These are phyloP conservation scores for Aspergillus terreus DNA, from an alignment of 2,329 filamentous ascomycete species.

Conservation along the genomic window DNA sequence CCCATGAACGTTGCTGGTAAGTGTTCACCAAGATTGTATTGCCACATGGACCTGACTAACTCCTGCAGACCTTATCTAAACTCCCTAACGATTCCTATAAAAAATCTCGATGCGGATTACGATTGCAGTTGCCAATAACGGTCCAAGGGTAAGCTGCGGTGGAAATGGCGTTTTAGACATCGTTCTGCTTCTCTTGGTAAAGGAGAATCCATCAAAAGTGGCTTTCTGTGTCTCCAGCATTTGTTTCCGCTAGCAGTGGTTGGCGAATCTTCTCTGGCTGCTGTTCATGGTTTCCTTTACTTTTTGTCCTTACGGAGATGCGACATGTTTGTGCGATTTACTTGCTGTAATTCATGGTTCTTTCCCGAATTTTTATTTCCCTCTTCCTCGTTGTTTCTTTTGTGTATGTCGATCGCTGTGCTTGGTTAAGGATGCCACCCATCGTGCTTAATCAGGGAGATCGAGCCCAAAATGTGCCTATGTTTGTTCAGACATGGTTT, in stretches of 20 bases:
- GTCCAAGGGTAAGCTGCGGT: conserved; percentile 25
- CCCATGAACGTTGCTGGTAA: conserved; percentile 80
- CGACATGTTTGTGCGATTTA: conserved; percentile 34
- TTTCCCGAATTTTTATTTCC: conserved; percentile 23
- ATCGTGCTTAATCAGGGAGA: conserved; percentile 35
- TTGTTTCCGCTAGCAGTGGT: conserved; percentile 18
- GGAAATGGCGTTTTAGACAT: conserved; percentile 23
- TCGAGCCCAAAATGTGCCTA: conserved; percentile 35
- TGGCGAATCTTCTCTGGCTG: conserved; percentile 8
- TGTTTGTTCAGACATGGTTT: conserved; percentile 25
- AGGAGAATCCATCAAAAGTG: conserved; percentile 36
- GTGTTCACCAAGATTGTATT: conserved; percentile 22
- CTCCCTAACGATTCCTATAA: conserved; percentile 23
- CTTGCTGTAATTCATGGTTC: conserved; percentile 33
- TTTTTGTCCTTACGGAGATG: conserved; percentile 34
- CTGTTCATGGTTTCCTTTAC: conserved; percentile 37
- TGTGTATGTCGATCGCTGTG: conserved; percentile 35
- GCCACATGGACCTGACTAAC: too few relatives aligned
- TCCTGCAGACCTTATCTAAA: conserved; percentile 42
- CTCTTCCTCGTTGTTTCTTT: conserved; percentile 20
- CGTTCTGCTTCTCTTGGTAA: conserved; percentile 26
- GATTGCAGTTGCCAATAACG: conserved; percentile 32
- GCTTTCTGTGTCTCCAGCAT: conserved; percentile 37
- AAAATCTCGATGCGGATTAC: conserved; percentile 31
- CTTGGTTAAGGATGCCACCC: conserved; percentile 34